phyloP scores from a whole-genome alignment of 257 asterid species.

The Solanum paucissectum region DNA sequence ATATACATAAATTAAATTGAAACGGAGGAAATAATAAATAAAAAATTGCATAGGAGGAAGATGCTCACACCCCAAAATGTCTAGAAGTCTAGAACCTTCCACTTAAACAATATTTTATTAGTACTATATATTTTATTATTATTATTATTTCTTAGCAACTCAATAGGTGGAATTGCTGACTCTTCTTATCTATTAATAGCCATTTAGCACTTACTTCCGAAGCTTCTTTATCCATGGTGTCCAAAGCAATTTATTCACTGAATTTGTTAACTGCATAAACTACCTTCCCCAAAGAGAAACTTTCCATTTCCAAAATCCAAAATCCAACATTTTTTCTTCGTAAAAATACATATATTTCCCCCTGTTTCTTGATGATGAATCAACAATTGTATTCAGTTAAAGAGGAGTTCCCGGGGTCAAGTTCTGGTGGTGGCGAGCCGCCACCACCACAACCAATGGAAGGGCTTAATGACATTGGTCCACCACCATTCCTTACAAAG shows the following conservation, averaged over 20 bases:
- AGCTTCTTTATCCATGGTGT: neutral
- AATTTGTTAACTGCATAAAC: conserved; percentile 17
- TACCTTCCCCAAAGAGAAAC: conserved; percentile 20
- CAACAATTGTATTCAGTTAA: conserved; percentile 19
- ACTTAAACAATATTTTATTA: neutral
- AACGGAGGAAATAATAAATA: too few species aligned
- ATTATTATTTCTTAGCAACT: neutral
- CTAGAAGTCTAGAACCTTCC: conserved; percentile 52
- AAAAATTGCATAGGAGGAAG: neutral
- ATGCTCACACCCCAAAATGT: neutral
- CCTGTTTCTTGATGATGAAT: conserved; percentile 14
- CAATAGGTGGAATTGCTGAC: neutral
- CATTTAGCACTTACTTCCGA: neutral
- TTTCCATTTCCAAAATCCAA: neutral
- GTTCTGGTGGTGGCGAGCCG: neutral
- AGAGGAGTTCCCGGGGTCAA: conserved; percentile 37
- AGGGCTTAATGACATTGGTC: conserved; percentile 70
- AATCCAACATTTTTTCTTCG: neutral
- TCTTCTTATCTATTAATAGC: neutral
- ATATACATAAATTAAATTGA: rapidly evolving
- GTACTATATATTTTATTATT: too few species aligned
- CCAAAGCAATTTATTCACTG: neutral
- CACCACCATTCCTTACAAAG: conserved; percentile 81
- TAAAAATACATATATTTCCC: neutral
- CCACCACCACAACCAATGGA: conserved; percentile 59